Percentiles rank a stretch among this genome's conserved stretches.
Evolutionary conservation across 352 stramenopile species (phyloP).

Genomic region (Phytopythium montanum): DNA sequence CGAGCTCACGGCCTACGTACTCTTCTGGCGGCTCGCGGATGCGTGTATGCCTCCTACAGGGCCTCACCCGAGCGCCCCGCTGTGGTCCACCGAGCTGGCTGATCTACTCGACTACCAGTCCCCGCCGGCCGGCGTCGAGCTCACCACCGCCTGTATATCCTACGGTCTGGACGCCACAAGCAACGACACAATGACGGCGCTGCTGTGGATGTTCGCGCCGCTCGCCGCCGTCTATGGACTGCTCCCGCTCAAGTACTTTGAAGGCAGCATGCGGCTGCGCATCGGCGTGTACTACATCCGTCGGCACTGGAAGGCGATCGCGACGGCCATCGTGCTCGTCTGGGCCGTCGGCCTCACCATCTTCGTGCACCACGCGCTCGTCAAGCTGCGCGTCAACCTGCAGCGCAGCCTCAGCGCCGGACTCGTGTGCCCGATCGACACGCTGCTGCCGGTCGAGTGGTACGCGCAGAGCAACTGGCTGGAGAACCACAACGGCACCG

Average conservation of each 20-base stretch:
- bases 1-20: constrained; percentile 51
- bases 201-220: constrained; percentile 62
- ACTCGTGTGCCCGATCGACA: constrained; percentile 40
- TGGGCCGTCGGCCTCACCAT: constrained; percentile 65
- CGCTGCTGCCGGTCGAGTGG: constrained; percentile 37
- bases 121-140: constrained; percentile 2
- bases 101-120: constrained; percentile 12
- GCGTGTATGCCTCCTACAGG: constrained; percentile 29
- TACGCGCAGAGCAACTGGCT: constrained; percentile 40
- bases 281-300: constrained; percentile 78
- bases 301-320: constrained; percentile 69
- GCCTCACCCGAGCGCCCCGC: constrained; percentile 14
- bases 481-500: constrained; percentile 14
- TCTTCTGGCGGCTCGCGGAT: constrained; percentile 41
- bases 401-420: constrained; percentile 31
- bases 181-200: constrained; percentile 25
- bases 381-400: constrained; percentile 35
- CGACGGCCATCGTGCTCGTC: constrained; percentile 57
- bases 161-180: constrained; percentile 24
- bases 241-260: constrained; percentile 65
- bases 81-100: constrained; percentile 21
- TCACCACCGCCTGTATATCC: constrained; percentile 23
- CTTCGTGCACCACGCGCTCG: constrained; percentile 56
- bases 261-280: constrained; percentile 56
- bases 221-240: constrained; percentile 57